phyloP scores from a whole-genome alignment of 2,329 filamentous ascomycete species.

The Nigrospora sphaerica region DNA sequence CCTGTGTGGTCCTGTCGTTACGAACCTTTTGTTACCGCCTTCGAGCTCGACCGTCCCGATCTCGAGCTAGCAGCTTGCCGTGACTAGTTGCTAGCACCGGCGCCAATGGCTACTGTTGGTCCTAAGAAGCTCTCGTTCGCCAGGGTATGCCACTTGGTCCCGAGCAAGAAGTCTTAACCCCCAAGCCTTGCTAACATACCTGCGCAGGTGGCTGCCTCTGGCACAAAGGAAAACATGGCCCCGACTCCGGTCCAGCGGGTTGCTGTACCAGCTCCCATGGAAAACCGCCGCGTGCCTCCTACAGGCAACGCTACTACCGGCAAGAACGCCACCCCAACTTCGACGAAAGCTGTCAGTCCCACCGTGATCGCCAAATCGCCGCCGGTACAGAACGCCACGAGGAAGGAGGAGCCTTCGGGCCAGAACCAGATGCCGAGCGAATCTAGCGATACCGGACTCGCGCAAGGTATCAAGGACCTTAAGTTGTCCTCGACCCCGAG shows the following conservation, averaged over 20 bases:
- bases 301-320: constrained; percentile 8
- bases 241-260: constrained; percentile 17
- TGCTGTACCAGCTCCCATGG: constrained; percentile 19
- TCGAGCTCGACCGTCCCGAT: constrained; percentile 17
- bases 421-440: constrained; percentile 4
- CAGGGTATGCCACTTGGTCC: constrained; percentile 14
- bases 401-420: constrained; percentile 8
- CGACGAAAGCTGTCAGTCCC: constrained; percentile 8
- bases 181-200: too few relatives aligned
- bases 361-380: constrained; percentile 10
- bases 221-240: constrained; percentile 19
- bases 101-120: constrained; percentile 13
- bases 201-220: constrained; percentile 22
- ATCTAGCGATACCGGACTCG: constrained; percentile 9
- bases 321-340: constrained; percentile 10
- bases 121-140: constrained; percentile 25
- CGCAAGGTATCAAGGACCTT: constrained; percentile 12
- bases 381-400: constrained; percentile 1
- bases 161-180: too few relatives aligned
- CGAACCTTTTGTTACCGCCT: too few relatives aligned
- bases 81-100: constrained; percentile 15
- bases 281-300: constrained; percentile 15
- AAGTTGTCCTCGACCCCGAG: constrained; percentile 11
- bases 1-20: background rate
- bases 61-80: constrained; percentile 5